Percentiles rank a stretch among this genome's conserved stretches.
Conservation (phyloP, 2,329 filamentous ascomycete genomes). For the Colletotrichum noveboracense region DNA sequence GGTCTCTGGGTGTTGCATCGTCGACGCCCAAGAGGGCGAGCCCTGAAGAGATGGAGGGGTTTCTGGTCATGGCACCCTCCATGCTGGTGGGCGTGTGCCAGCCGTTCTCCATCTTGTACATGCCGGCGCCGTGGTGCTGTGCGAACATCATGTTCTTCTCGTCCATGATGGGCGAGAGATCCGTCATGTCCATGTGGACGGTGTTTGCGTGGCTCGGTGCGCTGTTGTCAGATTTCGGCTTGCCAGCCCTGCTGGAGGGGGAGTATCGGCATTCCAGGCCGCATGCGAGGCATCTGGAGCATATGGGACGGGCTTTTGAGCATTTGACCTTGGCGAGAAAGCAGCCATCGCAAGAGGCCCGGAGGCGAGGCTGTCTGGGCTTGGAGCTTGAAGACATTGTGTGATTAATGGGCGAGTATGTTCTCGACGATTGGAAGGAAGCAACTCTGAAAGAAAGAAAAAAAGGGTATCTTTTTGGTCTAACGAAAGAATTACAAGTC, state of each 20-base stretch:
- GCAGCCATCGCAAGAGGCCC: constrained; percentile 59
- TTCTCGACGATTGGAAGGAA: neutral
- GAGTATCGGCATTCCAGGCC: constrained; percentile 58
- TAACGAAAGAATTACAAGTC: constrained; percentile 7
- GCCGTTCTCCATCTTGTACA: constrained; percentile 41
- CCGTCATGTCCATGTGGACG: constrained; percentile 25
- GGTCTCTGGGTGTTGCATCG: constrained; percentile 24
- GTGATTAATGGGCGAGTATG: neutral
- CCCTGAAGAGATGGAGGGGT: constrained; percentile 38
- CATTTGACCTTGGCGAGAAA: constrained; percentile 63
- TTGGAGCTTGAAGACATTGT: constrained; percentile 29
- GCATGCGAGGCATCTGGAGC: constrained; percentile 54
- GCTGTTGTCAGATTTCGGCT: constrained; percentile 45
- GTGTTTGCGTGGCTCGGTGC: constrained; percentile 23
- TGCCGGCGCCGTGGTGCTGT: constrained; percentile 29
- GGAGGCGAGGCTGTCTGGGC: constrained; percentile 44
- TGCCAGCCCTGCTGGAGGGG: constrained; percentile 55
- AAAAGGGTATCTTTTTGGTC: constrained; percentile 12
- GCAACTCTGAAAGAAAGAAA: neutral
- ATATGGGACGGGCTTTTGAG: constrained; percentile 57
- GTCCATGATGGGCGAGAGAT: constrained; percentile 27
- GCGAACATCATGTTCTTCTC: constrained; percentile 36
- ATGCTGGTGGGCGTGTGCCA: constrained; percentile 44
- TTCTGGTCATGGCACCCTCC: constrained; percentile 36
- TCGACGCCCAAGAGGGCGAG: constrained; percentile 36